Evolutionary conservation across 148 eudicot species (phyloP).

Genomic region (Hydrangea macrophylla): DNA sequence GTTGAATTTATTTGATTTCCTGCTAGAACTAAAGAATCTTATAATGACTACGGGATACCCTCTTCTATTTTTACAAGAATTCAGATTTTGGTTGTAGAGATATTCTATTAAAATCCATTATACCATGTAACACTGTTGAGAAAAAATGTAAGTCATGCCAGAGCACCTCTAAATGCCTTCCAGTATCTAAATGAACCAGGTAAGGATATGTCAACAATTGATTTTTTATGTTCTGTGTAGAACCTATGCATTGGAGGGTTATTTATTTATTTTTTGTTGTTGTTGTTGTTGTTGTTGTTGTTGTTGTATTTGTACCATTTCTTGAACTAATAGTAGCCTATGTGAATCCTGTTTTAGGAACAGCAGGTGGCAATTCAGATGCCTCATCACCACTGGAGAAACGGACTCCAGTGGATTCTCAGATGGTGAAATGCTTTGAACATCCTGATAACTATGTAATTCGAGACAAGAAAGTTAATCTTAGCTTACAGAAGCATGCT

Average conservation of each 20-base stretch:
- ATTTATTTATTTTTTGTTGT: no score
- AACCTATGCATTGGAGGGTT: background rate
- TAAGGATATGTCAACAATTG: background rate
- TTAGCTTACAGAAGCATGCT: constrained; percentile 41
- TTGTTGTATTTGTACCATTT: background rate
- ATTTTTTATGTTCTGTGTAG: background rate
- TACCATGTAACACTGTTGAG: background rate
- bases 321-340: constrained; percentile 15
- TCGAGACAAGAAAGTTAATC: constrained; percentile 33
- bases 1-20: constrained; percentile 1
- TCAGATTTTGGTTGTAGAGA: background rate
- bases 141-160: background rate
- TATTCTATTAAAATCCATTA: background rate
- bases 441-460: constrained; percentile 27
- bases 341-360: constrained; percentile 14
- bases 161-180: background rate
- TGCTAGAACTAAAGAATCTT: background rate
- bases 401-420: constrained; percentile 32
- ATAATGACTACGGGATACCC: background rate
- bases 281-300: background rate
- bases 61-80: background rate
- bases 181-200: background rate
- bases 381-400: constrained; percentile 49
- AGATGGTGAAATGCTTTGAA: constrained; percentile 30
- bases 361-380: constrained; percentile 18